Evolutionary conservation across 768 basidiomycete genomes (phyloP), one percentile per base, ranked within the genome.

Genomic region (Xerocomus spinulosus): DNA sequence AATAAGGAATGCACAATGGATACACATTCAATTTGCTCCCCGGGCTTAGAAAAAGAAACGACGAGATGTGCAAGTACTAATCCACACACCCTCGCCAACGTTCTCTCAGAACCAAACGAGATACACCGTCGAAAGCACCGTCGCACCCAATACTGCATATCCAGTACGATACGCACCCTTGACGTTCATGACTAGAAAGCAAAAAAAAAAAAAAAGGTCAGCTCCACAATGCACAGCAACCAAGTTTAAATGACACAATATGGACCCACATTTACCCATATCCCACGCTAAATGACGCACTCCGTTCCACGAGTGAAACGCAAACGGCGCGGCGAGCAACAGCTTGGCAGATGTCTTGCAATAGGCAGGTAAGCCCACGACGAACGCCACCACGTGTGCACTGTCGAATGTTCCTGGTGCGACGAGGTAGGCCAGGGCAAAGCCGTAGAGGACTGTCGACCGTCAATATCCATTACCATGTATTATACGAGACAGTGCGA

Each of bases 261-360:
- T 15, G 33, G 49, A 81, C 93, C 56, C 59, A 97, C 95, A 85
- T 75, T 85, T 87, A 49, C 84, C 83, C 63, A 79, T 68, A 70
- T 97, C 95, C 95, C 95, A 98, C 28, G 70, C 67, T 59, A 98
- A 71, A 74, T 98, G 95, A 34, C 95, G 80, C 51, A 97, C 52
- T 4, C 95, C 95, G 68, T 97, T 97, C 68, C 82, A 75, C 8
- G 81, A 79, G 71, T 98, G 95, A 80, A 85, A 97, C 14, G 89
- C 80, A 67, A 96, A 95, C 1, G 94, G 91, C 4, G 80, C 76
- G 12, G 92, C 92, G 37, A 97, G 78, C 51, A 91, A 59, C 23
- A 80, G 70, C 70, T 96, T 97, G 43, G 78, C 82, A 9, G 79
- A 69, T 49, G 82, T 78, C 70, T 95, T 95, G 56, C 85, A 73